phyloP scores from a whole-genome alignment of 169 alveolate species.

The Eimeria tenella region DNA sequence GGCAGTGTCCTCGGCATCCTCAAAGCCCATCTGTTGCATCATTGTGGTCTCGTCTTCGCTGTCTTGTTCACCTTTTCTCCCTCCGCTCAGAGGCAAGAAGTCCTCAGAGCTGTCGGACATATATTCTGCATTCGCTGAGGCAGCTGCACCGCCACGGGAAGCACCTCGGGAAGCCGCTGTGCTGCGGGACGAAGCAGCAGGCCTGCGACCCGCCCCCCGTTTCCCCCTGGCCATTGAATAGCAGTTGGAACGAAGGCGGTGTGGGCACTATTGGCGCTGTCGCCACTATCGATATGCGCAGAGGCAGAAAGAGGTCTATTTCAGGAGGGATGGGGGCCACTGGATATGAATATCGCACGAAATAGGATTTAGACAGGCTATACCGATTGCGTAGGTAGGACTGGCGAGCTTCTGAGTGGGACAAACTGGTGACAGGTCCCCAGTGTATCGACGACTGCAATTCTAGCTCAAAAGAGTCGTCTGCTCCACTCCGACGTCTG shows the following conservation, averaged over 20 bases:
- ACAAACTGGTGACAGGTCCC: not conserved
- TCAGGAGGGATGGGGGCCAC: not conserved
- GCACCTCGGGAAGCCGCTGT: not conserved
- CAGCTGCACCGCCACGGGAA: not conserved
- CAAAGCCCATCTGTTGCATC: slow-evolving; percentile 52
- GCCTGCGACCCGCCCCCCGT: slow-evolving; percentile 43
- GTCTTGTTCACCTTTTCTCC: not conserved
- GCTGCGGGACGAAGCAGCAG: not conserved
- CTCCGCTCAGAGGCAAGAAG: not conserved
- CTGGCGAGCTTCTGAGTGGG: not conserved
- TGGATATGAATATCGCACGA: not conserved
- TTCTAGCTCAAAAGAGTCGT: not conserved
- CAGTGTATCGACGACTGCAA: not conserved
- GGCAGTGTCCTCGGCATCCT: slow-evolving; percentile 70
- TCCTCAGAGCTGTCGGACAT: slow-evolving; percentile 15
- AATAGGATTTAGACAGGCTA: not conserved
- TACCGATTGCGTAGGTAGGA: not conserved
- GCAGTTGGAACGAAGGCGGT: no score
- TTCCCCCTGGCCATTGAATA: slow-evolving; percentile 49
- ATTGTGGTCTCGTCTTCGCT: slow-evolving; percentile 21
- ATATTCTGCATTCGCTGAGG: not conserved
- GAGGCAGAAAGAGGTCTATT: not conserved
- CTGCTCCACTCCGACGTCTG: no score
- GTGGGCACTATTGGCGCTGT: not conserved
- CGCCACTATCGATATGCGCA: not conserved